Percentiles rank a stretch among this genome's conserved stretches.
These are phyloP conservation scores for grape (Vitis vinifera) DNA, from an alignment of 164 flowering plant genomes.

Conservation along the genomic window DNA sequence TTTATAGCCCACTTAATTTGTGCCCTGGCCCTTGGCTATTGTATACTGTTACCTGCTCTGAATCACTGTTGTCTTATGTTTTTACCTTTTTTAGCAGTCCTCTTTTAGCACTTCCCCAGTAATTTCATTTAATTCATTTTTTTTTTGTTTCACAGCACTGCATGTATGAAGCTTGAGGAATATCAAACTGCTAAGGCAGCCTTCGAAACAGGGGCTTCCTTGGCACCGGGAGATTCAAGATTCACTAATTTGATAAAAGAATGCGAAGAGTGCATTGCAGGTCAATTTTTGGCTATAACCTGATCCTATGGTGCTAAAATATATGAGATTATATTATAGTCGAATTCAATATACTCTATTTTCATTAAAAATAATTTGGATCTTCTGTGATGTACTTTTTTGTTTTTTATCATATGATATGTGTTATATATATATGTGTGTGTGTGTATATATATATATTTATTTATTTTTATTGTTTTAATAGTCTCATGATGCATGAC, in stretches of 20 bases:
- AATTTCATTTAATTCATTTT: background rate
- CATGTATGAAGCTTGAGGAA: constrained; percentile 86
- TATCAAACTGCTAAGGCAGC: constrained; percentile 88
- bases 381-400: background rate
- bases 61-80: background rate
- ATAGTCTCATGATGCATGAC: too few relatives aligned
- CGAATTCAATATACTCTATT: too few relatives aligned
- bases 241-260: constrained; percentile 71
- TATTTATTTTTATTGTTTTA: too few relatives aligned
- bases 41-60: background rate
- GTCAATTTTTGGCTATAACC: constrained; percentile 22
- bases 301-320: background rate
- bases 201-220: constrained; percentile 66
- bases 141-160: constrained; percentile 42
- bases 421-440: too few relatives aligned
- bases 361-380: too few relatives aligned
- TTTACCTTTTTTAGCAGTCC: background rate
- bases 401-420: too few relatives aligned
- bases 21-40: background rate
- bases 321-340: too few relatives aligned
- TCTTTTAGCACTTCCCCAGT: background rate
- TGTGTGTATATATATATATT: too few relatives aligned
- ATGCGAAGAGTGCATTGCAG: constrained; percentile 77
- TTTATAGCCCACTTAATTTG: too few relatives aligned
- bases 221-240: constrained; percentile 67